phyloP scores from a whole-genome alignment of 148 eudicot genomes.

The Fagopyrum esculentum region DNA sequence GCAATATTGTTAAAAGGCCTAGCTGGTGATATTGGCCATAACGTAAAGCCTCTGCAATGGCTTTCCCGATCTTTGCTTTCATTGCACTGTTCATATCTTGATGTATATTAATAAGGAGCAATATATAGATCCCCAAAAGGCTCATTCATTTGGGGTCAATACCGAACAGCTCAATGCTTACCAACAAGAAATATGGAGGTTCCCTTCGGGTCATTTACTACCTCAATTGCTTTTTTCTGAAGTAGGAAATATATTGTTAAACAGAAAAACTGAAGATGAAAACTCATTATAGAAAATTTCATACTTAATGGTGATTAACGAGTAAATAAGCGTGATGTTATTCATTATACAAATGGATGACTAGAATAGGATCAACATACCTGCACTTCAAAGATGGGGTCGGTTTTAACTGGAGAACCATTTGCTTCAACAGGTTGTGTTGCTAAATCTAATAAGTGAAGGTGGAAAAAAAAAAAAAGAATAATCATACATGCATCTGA shows the following conservation, averaged over 20 bases:
- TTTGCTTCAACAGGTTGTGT: too few species aligned
- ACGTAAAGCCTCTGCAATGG: slow-evolving; percentile 60
- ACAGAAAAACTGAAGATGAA: slow-evolving; percentile 13
- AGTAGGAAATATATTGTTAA: slow-evolving; percentile 36
- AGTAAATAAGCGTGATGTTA: too few species aligned
- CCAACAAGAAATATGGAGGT: slow-evolving; percentile 83
- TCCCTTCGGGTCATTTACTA: slow-evolving; percentile 66
- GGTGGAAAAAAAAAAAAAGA: too few species aligned
- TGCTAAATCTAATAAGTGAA: too few species aligned
- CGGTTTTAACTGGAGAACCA: too few species aligned
- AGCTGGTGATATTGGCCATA: slow-evolving; percentile 18
- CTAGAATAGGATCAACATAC: too few species aligned
- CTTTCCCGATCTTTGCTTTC: slow-evolving; percentile 54
- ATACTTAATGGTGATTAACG: too few species aligned
- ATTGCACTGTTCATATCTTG: slow-evolving; percentile 57
- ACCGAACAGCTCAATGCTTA: slow-evolving; percentile 25
- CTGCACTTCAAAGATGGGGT: too few species aligned
- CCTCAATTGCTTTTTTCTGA: slow-evolving; percentile 70
- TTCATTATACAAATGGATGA: too few species aligned
- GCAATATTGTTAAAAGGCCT: too few species aligned
- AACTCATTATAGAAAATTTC: background rate
- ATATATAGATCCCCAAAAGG: slow-evolving; percentile 1
- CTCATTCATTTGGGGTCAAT: background rate
- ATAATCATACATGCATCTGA: background rate
- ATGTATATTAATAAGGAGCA: slow-evolving; percentile 11